Evolutionary conservation across 2,329 filamentous ascomycete genomes (phyloP).

Genomic region (Fusarium sp.): DNA sequence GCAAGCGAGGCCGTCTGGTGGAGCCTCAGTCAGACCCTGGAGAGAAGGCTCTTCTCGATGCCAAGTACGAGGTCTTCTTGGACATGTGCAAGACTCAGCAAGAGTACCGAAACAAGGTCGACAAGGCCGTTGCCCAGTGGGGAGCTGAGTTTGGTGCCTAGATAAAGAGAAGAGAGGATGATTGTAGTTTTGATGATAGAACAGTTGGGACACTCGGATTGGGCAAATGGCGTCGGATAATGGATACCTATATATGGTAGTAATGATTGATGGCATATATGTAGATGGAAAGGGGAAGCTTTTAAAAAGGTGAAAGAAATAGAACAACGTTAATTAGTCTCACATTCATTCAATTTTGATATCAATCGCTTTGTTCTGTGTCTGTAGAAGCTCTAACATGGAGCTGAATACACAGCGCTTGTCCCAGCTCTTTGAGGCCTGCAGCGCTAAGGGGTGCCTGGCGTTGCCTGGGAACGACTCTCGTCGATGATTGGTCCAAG

Average conservation of each 20-base stretch:
- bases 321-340: slow-evolving; percentile 14
- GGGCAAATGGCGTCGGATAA: slow-evolving; percentile 24
- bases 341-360: not conserved
- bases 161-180: not conserved
- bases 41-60: slow-evolving; percentile 83
- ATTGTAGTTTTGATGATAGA: slow-evolving; percentile 7
- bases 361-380: not conserved
- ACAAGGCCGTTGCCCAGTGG: slow-evolving; percentile 66
- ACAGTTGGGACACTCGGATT: slow-evolving; percentile 11
- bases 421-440: slow-evolving; percentile 1
- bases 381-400: not conserved
- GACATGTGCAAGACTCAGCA: slow-evolving; percentile 91
- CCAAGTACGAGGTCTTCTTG: slow-evolving; percentile 96
- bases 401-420: slow-evolving; percentile 2
- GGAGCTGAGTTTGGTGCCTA: slow-evolving; percentile 45
- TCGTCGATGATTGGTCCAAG: slow-evolving; percentile 49
- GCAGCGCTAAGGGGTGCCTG: slow-evolving; percentile 15
- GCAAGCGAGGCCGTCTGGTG: slow-evolving; percentile 89
- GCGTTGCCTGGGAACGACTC: slow-evolving; percentile 32
- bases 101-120: slow-evolving; percentile 81
- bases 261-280: slow-evolving; percentile 19
- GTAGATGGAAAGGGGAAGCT: slow-evolving; percentile 11
- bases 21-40: slow-evolving; percentile 77
- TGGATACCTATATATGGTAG: slow-evolving; percentile 6
- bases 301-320: slow-evolving; percentile 21